Evolutionary conservation across 1,284 basidiomycete species (phyloP).

Genomic region (Moesziomyces aphidis): DNA sequence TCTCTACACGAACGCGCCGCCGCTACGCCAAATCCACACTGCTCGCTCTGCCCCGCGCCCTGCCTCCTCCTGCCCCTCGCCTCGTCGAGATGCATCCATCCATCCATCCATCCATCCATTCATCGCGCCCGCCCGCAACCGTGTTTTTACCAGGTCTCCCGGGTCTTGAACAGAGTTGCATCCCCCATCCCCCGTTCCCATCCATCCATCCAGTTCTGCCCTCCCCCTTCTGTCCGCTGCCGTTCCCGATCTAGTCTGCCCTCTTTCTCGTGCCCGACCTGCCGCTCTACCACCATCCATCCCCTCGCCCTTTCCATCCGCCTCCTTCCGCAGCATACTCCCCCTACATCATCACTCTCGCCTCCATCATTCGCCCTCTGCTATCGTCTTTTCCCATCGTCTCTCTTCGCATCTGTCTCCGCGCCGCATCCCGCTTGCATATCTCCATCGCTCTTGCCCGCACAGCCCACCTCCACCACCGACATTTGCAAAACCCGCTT

Average conservation of each 20-base stretch:
- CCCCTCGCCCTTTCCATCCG: constrained; percentile 3
- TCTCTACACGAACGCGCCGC: not conserved
- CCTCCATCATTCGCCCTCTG: not conserved
- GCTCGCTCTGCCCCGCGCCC: no score
- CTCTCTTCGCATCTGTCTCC: constrained; percentile 13
- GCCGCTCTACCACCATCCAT: constrained; percentile 18
- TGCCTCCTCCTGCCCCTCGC: no score
- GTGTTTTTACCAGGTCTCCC: not conserved
- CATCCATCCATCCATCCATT: no score
- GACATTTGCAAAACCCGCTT: constrained; percentile 13
- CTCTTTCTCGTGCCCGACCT: constrained; percentile 25
- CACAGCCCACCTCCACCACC: constrained; percentile 36
- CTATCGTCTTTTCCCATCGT: constrained; percentile 1
- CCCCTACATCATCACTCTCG: constrained; percentile 8
- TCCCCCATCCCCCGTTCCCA: not conserved
- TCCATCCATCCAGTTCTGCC: constrained; percentile 2
- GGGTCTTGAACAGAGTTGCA: not conserved
- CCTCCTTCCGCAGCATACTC: constrained; percentile 1
- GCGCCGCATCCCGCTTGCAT: constrained; percentile 5
- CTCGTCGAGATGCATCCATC: no score
- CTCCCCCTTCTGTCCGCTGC: constrained; percentile 1
- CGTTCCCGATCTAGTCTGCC: constrained; percentile 18
- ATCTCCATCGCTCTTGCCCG: constrained; percentile 17
- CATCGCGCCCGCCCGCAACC: not conserved
- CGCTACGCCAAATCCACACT: not conserved